Percentiles rank a stretch among this genome's conserved stretches.
Evolutionary conservation across 2,329 filamentous ascomycete genomes (phyloP).

Genomic region (Endoconidiophora laricicola): DNA sequence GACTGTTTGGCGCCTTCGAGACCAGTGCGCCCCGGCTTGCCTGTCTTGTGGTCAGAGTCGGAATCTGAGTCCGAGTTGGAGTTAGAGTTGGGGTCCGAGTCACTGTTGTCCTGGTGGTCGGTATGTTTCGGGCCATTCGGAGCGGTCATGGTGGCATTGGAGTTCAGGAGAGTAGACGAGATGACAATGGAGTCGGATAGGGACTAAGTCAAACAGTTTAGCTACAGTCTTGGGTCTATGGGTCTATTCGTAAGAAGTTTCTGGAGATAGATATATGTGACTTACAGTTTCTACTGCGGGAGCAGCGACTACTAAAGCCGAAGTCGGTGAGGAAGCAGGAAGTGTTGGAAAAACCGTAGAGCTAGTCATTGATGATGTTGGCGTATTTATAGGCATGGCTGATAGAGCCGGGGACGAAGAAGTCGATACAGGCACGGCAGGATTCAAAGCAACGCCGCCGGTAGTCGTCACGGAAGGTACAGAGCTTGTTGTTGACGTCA

Average conservation of each 20-base stretch:
- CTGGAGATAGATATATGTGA: background rate
- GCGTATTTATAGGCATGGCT: no score
- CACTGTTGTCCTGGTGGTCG: background rate
- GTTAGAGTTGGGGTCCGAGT: background rate
- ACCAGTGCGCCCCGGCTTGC: background rate
- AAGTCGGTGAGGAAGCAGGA: background rate
- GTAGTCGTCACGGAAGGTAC: background rate
- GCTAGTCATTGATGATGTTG: background rate
- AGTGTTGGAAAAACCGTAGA: background rate
- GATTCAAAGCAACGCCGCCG: constrained; percentile 1
- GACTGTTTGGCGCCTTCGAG: background rate
- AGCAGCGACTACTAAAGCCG: constrained; percentile 1
- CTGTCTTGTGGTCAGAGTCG: background rate
- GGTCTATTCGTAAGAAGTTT: no score
- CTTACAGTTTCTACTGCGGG: constrained; percentile 7
- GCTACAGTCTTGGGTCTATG: background rate
- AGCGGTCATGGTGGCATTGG: background rate
- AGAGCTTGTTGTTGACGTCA: background rate
- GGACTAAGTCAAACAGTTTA: background rate
- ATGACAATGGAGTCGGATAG: constrained; percentile 5
- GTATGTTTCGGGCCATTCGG: background rate
- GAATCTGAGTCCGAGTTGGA: background rate
- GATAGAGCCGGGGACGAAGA: background rate
- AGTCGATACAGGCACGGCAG: background rate
- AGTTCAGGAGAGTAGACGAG: background rate